These are phyloP conservation scores for Fusarium sp. DNA, from an alignment of 2,329 filamentous ascomycete genomes.

Conservation along the genomic window DNA sequence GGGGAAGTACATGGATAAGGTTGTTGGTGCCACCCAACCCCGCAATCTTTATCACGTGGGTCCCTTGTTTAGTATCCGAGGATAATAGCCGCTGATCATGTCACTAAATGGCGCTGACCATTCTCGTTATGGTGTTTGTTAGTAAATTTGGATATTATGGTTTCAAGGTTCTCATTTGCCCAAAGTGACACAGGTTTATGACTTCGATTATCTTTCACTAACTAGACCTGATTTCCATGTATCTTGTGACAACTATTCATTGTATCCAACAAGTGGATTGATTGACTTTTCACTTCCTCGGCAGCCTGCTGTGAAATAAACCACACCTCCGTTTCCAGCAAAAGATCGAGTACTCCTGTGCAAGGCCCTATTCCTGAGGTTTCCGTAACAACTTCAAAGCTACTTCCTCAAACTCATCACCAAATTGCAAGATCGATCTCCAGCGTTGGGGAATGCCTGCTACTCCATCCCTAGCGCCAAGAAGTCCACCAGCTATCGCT, in stretches of 20 bases:
- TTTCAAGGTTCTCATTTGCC: too few relatives aligned
- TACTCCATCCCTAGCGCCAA: slow-evolving; percentile 60
- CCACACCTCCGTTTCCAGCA: not conserved
- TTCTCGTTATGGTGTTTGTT: too few relatives aligned
- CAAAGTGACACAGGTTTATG: too few relatives aligned
- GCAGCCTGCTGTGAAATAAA: not conserved
- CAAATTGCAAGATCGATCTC: slow-evolving; percentile 56
- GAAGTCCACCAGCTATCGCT: slow-evolving; percentile 59
- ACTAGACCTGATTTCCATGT: too few relatives aligned
- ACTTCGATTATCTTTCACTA: too few relatives aligned
- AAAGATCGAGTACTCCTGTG: not conserved
- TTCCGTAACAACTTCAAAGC: slow-evolving; percentile 19
- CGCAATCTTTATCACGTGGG: slow-evolving; percentile 24
- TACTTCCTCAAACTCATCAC: slow-evolving; percentile 51
- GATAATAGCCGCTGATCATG: too few relatives aligned
- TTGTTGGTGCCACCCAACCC: not conserved
- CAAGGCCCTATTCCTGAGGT: not conserved
- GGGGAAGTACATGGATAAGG: slow-evolving; percentile 22
- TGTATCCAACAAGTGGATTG: too few relatives aligned
- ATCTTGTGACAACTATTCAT: too few relatives aligned
- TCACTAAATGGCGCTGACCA: too few relatives aligned
- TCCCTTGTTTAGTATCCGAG: not conserved
- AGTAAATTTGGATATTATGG: too few relatives aligned
- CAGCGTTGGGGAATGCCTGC: slow-evolving; percentile 57
- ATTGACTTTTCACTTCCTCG: too few relatives aligned